Base-by-base conservation (phyloP, 2,329 filamentous ascomycete species). In the Myriosclerotinia curreyana region DNA sequence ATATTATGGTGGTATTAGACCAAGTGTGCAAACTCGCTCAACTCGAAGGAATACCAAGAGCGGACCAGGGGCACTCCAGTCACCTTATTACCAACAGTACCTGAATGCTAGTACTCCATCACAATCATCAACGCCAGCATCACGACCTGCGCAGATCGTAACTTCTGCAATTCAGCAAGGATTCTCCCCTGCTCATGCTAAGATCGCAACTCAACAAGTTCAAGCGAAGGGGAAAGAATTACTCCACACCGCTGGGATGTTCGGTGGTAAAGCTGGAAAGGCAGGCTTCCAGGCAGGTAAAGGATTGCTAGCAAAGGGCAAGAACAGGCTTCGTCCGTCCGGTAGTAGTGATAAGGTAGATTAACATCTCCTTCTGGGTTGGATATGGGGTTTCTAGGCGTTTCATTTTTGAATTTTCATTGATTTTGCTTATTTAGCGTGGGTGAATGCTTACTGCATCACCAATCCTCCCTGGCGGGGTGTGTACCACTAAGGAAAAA, bases 271-370 rank as follows among this genome's bases (percentile, higher is more conserved):
- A 72, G 86, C 86, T 40, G 83, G 85, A 68, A 92, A 91, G 74
- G 91, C 92, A 65, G 55, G 55, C 25, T 59, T 59, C 42, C 55
- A 91, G 74, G 91, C 92, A 49, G 92, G 93, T 56, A 96, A 96
- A 79, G 94, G 93, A 60, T 77, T 97, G 68, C 88, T 97, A 76
- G 92, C 90, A 69, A 96, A 96, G 79, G 91, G 93, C 70, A 94
- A 90, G 79, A 94, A 85, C 78, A 94, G 91, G 77, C 86, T 96
- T 75, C 81, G 70, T 58, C 70, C 71, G 64, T 67, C 83, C 67
- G 84, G 82, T 74, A 84, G 84, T 68, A 86, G 87, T 74, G 91
- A 95, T 77, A 96, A 96, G 91, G 90, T 93, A 90, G 74, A 92
- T 91, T 87, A 79, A 81, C 86, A 79, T 77, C 73, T 75, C 72